phyloP scores from a whole-genome alignment of 768 basidiomycete genomes.

The Boletus rubropictus region DNA sequence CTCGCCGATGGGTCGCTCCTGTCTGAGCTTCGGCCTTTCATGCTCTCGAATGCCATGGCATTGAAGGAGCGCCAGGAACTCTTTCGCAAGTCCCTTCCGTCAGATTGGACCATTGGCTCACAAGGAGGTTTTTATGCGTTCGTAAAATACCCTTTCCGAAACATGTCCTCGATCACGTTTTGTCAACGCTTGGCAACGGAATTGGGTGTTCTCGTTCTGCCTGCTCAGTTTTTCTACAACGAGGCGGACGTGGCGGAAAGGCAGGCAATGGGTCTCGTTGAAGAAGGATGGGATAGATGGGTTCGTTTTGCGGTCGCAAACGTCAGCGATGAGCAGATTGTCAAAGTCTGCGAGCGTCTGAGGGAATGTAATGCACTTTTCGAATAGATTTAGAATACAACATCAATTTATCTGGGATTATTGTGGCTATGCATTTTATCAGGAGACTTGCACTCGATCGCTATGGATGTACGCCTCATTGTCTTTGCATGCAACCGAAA shows the following conservation, averaged over 20 bases:
- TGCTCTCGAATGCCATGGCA: constrained; percentile 44
- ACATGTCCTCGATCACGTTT: constrained; percentile 45
- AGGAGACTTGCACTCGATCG: background rate
- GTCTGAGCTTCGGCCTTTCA: constrained; percentile 44
- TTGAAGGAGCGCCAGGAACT: constrained; percentile 49
- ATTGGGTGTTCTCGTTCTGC: constrained; percentile 61
- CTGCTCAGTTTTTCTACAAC: constrained; percentile 55
- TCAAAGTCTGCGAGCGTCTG: constrained; percentile 48
- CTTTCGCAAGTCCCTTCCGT: constrained; percentile 46
- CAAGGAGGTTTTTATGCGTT: constrained; percentile 79
- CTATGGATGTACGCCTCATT: constrained; percentile 17
- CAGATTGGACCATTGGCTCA: constrained; percentile 55
- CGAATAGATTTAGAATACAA: constrained; percentile 41
- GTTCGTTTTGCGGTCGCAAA: constrained; percentile 79
- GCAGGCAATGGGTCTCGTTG: constrained; percentile 20
- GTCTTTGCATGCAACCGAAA: background rate
- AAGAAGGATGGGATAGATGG: constrained; percentile 51
- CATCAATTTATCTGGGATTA: background rate
- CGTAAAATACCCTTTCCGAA: constrained; percentile 57
- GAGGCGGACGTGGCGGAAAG: constrained; percentile 11
- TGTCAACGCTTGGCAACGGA: constrained; percentile 53
- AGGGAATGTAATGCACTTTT: constrained; percentile 34
- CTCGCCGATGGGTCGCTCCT: constrained; percentile 49
- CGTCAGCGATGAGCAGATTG: constrained; percentile 58
- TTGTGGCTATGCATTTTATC: constrained; percentile 3